Evolutionary conservation across 2,329 filamentous ascomycete genomes (phyloP), one percentile per base, ranked within the genome.

Genomic region (Lasiodiplodia citricola): DNA sequence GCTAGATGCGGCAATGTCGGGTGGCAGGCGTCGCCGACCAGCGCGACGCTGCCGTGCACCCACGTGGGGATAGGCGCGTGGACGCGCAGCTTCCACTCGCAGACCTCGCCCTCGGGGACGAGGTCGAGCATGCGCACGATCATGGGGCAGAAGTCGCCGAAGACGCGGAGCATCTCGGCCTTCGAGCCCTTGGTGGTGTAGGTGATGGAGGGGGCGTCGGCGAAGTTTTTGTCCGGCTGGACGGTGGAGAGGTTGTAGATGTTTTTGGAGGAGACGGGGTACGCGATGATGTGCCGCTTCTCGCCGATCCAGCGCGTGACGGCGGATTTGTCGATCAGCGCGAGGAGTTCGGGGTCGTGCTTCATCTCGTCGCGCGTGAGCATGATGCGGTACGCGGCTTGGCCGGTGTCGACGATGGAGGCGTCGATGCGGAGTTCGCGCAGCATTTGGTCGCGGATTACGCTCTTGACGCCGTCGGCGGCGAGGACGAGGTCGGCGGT

Each of bases 381-480:
- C 87, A 94, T 91, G 79, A 94, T 92, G 14, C 92, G 87, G 81
- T 94, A 94, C 2, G 91, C 91, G 0, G 92, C 92, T 80, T 94
- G 90, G 4, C 90, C 88, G 0, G 91, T 93, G 71, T 92, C 90
- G 69, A 88, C 83, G 73, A 90, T 87, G 66, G 87, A 83, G 25
- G 85, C 85, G 6, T 80, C 78, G 70, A 85, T 81, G 54, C 84
- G 83, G 1, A 88, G 80, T 52, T 82, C 80, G 44, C 82, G 78
- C 1, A 92, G 84, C 77, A 92, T 84, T 47, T 85, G 80, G 8
- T 83, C 80, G 38, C 80, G 80, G 8, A 83, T 79, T 44, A 74
- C 76, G 38, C 80, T 83, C 71, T 85, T 85, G n/a, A 85, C 79
- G n/a, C 83, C 83, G 68, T 85, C 83, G 23, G 79, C 77, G 4